Evolutionary conservation across 2,329 filamentous ascomycete species (phyloP).

Genomic region (Claviceps maximensis): DNA sequence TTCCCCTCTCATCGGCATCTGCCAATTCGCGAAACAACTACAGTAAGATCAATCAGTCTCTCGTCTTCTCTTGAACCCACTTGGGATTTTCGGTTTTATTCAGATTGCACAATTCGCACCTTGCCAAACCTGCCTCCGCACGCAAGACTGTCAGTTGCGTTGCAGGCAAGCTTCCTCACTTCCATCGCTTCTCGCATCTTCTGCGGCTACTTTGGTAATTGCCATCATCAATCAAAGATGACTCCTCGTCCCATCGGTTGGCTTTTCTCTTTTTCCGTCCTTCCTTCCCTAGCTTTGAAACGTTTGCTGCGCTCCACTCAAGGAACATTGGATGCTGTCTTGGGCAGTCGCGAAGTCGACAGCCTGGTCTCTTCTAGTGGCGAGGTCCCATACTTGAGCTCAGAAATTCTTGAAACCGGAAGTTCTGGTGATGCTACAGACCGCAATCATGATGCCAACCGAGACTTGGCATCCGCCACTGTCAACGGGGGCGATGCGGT

Average conservation of each 20-base stretch:
- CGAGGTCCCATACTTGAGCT: background rate
- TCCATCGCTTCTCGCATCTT: background rate
- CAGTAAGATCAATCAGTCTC: slow-evolving; percentile 2
- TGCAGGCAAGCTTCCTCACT: background rate
- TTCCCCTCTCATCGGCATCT: background rate
- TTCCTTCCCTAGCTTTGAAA: slow-evolving; percentile 1
- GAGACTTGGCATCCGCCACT: background rate
- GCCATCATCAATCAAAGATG: slow-evolving; percentile 2
- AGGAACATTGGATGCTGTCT: background rate
- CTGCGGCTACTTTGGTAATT: background rate
- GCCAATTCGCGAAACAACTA: background rate
- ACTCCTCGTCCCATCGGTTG: background rate
- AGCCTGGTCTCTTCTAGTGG: background rate
- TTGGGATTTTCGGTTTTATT: background rate
- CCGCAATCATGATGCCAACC: background rate
- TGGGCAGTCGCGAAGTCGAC: background rate
- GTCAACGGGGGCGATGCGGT: background rate
- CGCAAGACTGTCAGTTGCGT: background rate
- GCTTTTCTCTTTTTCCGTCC: background rate
- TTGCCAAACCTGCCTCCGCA: background rate
- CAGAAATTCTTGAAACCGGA: background rate
- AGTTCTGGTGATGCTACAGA: background rate
- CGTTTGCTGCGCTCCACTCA: background rate
- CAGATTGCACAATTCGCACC: background rate
- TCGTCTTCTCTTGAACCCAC: background rate